Evolutionary conservation across 768 basidiomycete species (phyloP).

Genomic region (Mycena belliarum): DNA sequence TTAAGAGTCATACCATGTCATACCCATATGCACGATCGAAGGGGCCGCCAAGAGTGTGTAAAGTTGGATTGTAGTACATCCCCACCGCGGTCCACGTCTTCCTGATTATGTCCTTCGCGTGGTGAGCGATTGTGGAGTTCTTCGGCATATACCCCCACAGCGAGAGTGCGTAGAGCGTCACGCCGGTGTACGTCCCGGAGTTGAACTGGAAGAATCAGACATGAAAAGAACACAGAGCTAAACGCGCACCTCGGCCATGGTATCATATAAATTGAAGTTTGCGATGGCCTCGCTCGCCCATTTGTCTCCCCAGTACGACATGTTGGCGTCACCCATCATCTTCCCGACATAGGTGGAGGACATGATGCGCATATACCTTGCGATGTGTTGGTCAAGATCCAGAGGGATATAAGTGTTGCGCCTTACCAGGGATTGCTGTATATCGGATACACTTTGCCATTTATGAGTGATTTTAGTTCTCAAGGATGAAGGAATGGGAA

Average conservation of each 20-base stretch:
- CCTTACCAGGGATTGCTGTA: slow-evolving; percentile 32
- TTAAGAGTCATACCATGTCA: slow-evolving; percentile 23
- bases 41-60: slow-evolving; percentile 30
- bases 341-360: slow-evolving; percentile 33
- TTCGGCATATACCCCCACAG: slow-evolving; percentile 35
- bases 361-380: slow-evolving; percentile 35
- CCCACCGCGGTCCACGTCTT: slow-evolving; percentile 29
- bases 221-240: neutral
- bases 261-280: slow-evolving; percentile 29
- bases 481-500: neutral
- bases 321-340: slow-evolving; percentile 31
- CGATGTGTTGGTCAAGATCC: neutral
- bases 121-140: slow-evolving; percentile 27
- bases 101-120: slow-evolving; percentile 27
- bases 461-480: neutral
- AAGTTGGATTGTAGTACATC: slow-evolving; percentile 29
- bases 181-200: slow-evolving; percentile 32
- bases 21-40: slow-evolving; percentile 34
- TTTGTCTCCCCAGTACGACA: slow-evolving; percentile 32
- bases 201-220: slow-evolving; percentile 33
- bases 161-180: slow-evolving; percentile 31
- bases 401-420: no score
- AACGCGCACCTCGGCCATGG: slow-evolving; percentile 29
- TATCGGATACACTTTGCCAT: slow-evolving; percentile 27
- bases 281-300: slow-evolving; percentile 31